phyloP scores from a whole-genome alignment of 75 land plant species.

The Cryptomeria japonica region DNA sequence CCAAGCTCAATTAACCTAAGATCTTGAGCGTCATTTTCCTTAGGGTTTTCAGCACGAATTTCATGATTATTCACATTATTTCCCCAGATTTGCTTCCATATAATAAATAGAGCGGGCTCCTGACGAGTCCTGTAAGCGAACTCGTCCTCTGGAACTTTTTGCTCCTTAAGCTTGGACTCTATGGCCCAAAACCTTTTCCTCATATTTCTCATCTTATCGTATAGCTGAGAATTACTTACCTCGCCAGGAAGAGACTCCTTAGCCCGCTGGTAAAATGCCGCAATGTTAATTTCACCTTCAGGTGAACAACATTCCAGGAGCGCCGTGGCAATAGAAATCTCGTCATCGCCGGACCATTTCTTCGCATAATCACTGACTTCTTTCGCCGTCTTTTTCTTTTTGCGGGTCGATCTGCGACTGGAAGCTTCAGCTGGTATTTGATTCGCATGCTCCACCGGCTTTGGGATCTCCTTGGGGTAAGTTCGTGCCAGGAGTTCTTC shows the following conservation, averaged over 20 bases:
- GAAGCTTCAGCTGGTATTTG: neutral
- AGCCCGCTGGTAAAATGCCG: neutral
- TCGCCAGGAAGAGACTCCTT: neutral
- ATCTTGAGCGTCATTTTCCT: neutral
- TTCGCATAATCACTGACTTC: neutral
- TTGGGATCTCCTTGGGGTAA: neutral
- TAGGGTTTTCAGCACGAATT: neutral
- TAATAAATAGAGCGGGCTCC: neutral
- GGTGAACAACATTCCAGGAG: neutral
- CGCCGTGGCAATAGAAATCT: neutral
- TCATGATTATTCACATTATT: neutral
- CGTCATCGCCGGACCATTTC: neutral
- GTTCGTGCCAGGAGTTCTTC: neutral
- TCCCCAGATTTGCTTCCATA: slow-evolving; percentile 11
- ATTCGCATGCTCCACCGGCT: neutral
- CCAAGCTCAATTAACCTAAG: neutral
- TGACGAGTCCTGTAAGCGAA: slow-evolving; percentile 1
- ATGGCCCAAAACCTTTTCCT: neutral
- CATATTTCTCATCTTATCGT: slow-evolving; percentile 5
- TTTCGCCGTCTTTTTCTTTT: neutral
- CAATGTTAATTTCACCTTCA: neutral
- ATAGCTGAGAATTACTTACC: neutral
- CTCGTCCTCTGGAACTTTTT: neutral
- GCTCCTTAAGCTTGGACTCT: neutral
- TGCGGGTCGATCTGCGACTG: neutral